Evolutionary conservation across 2,329 filamentous ascomycete genomes (phyloP).

Genomic region (Neocucurbitaria cava): DNA sequence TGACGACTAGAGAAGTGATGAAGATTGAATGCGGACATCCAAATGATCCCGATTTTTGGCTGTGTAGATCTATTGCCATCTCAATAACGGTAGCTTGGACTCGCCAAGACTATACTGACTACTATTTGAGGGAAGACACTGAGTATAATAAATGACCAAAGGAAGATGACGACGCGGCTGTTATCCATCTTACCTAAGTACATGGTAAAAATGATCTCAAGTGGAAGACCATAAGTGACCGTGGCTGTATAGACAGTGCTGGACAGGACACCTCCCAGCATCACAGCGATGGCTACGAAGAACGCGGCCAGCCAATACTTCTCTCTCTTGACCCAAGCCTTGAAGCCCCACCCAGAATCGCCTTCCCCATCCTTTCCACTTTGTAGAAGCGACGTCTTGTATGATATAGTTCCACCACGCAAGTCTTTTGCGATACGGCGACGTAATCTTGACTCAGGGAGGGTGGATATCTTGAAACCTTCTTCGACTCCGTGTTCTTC

Average conservation of each 20-base stretch:
- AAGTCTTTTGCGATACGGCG: constrained; percentile 3
- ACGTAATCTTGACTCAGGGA: constrained; percentile 3
- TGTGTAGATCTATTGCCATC: no score
- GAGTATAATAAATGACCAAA: neutral
- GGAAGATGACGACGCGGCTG: neutral
- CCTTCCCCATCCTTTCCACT: neutral
- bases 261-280: neutral
- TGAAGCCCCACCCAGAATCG: neutral
- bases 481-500: neutral
- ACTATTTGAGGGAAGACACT: neutral
- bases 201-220: neutral
- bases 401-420: constrained; percentile 25
- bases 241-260: neutral
- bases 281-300: neutral
- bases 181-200: neutral
- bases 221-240: neutral
- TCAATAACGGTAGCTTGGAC: no score
- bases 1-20: neutral
- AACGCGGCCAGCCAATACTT: neutral
- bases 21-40: no score
- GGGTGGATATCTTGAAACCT: neutral
- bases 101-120: neutral
- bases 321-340: neutral
- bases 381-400: neutral
- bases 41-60: neutral